Evolutionary conservation across 345 rosid genomes (phyloP).

Genomic region (Populus nigra): DNA sequence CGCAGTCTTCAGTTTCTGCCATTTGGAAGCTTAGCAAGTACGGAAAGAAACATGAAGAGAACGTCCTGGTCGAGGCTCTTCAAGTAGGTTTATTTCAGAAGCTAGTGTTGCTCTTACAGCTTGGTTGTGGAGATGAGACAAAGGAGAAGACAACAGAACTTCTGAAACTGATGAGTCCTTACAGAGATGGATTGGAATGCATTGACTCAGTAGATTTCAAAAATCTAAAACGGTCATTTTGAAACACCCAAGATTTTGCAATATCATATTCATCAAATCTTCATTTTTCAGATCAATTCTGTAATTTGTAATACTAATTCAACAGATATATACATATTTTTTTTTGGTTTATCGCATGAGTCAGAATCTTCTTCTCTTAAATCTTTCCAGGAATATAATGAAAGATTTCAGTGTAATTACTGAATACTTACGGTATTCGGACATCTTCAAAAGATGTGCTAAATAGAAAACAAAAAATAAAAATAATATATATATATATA

Average conservation of each 20-base stretch:
- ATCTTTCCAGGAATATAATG: too few relatives aligned
- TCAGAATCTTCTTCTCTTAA: too few relatives aligned
- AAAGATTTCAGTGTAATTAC: too few relatives aligned
- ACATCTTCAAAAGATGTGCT: too few relatives aligned
- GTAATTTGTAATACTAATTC: background rate
- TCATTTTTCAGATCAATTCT: background rate
- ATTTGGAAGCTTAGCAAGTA: conserved; percentile 45
- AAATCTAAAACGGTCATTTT: conserved; percentile 57
- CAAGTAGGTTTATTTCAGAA: conserved; percentile 62
- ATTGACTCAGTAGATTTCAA: conserved; percentile 57
- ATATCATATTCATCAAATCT: background rate
- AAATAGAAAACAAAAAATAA: too few relatives aligned
- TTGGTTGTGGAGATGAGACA: conserved; percentile 43
- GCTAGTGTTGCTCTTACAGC: conserved; percentile 49
- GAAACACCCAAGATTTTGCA: conserved; percentile 5
- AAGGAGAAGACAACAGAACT: conserved; percentile 59
- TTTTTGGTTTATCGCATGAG: background rate
- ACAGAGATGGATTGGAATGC: conserved; percentile 51
- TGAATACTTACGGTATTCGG: too few relatives aligned
- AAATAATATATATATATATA: too few relatives aligned
- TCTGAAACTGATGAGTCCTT: conserved; percentile 58
- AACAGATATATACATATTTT: background rate
- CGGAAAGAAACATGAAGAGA: conserved; percentile 26
- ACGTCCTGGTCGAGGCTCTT: conserved; percentile 36
- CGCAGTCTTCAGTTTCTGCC: conserved; percentile 38